phyloP scores from a whole-genome alignment of 805 yeast species.

The Pichia ethanolica region DNA sequence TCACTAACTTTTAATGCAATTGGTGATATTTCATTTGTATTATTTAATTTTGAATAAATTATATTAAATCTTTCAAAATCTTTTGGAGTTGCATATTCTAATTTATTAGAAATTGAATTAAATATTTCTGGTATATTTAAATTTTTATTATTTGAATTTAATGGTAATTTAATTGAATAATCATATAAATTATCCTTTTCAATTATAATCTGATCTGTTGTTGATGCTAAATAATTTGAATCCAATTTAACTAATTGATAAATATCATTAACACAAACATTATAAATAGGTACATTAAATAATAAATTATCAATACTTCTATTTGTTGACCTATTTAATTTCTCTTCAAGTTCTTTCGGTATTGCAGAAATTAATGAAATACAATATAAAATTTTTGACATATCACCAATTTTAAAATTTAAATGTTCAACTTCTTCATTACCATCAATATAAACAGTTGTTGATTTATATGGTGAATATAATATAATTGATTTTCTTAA shows the following conservation, averaged over 20 bases:
- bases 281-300: conserved; percentile 47
- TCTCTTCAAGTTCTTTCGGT: conserved; percentile 43
- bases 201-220: conserved; percentile 60
- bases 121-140: conserved; percentile 16
- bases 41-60: conserved; percentile 16
- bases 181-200: conserved; percentile 49
- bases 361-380: conserved; percentile 54
- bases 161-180: conserved; percentile 27
- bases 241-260: conserved; percentile 25
- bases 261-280: conserved; percentile 55
- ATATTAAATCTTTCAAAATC: conserved; percentile 31
- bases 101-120: conserved; percentile 6
- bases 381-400: conserved; percentile 48
- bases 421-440: conserved; percentile 4
- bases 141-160: conserved; percentile 8
- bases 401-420: conserved; percentile 24
- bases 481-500: conserved; percentile 50
- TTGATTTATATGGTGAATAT: conserved; percentile 24
- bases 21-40: neutral
- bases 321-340: conserved; percentile 23
- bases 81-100: conserved; percentile 28
- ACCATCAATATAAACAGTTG: conserved; percentile 13
- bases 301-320: conserved; percentile 16
- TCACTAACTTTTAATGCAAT: conserved; percentile 26
- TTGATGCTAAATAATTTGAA: conserved; percentile 47